These are phyloP conservation scores for Suillus occidentalis DNA, from an alignment of 768 basidiomycete species.

Conservation along the genomic window DNA sequence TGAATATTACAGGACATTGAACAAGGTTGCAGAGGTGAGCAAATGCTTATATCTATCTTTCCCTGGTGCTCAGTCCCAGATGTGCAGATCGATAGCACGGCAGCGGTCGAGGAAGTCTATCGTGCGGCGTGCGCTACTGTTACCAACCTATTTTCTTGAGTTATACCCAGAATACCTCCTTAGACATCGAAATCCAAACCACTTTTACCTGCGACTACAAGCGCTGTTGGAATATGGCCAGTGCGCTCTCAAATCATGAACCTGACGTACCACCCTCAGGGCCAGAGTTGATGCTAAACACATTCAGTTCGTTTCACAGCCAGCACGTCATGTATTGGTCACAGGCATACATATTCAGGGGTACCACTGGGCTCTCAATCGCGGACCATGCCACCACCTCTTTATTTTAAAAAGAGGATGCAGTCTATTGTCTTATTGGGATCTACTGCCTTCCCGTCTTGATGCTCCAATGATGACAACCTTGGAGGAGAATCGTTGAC, in stretches of 20 bases:
- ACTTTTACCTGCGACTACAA: not conserved
- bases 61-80: not conserved
- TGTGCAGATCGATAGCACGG: constrained; percentile 65
- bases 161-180: constrained; percentile 3
- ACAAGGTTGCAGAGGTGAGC: constrained; percentile 79
- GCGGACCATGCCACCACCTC: not conserved
- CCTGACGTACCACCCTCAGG: not conserved
- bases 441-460: not conserved
- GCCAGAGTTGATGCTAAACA: not conserved
- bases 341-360: not conserved
- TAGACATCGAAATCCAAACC: not conserved
- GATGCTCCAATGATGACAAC: not conserved
- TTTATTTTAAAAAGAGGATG: not conserved
- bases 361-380: not conserved
- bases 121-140: constrained; percentile 56
- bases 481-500: not conserved
- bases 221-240: not conserved
- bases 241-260: not conserved
- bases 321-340: not conserved
- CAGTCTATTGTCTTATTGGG: not conserved
- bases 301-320: not conserved
- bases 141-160: constrained; percentile 42
- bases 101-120: constrained; percentile 73
- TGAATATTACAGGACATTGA: constrained; percentile 63
- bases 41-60: not conserved